Conservation (phyloP, 139 green algal genomes). For the Picochlorum sp. region DNA sequence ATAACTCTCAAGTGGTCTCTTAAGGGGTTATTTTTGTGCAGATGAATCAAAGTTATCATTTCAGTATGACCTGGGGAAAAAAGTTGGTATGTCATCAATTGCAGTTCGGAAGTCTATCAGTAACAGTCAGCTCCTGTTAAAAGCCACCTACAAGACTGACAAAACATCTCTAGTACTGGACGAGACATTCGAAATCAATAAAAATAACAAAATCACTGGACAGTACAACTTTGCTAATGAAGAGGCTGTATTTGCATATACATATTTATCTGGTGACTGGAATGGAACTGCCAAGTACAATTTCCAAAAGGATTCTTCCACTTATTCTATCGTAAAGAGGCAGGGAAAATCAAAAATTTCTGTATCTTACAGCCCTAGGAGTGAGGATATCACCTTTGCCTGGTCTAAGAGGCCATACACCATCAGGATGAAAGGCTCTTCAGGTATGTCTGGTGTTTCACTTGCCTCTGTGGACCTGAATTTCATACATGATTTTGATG, state of each 20-base stretch:
- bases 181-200: conserved; percentile 23
- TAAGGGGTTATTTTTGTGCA: no score
- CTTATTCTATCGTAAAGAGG: neutral
- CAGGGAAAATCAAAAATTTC: no score
- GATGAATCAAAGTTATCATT: conserved; percentile 12
- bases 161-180: conserved; percentile 7
- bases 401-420: no score
- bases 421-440: no score
- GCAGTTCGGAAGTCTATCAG: neutral
- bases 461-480: no score
- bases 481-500: no score
- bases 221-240: conserved; percentile 22
- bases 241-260: conserved; percentile 6
- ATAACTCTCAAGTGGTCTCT: no score
- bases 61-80: neutral
- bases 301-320: conserved; percentile 2
- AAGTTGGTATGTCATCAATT: neutral
- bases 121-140: neutral
- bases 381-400: no score
- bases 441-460: no score
- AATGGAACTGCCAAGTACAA: conserved; percentile 8
- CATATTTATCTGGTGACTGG: neutral
- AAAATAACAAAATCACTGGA: conserved; percentile 13
- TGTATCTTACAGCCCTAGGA: no score
- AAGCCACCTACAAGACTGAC: conserved; percentile 4